Conservation (phyloP, 1,139 yeast genomes). For the Taphrina communis region DNA sequence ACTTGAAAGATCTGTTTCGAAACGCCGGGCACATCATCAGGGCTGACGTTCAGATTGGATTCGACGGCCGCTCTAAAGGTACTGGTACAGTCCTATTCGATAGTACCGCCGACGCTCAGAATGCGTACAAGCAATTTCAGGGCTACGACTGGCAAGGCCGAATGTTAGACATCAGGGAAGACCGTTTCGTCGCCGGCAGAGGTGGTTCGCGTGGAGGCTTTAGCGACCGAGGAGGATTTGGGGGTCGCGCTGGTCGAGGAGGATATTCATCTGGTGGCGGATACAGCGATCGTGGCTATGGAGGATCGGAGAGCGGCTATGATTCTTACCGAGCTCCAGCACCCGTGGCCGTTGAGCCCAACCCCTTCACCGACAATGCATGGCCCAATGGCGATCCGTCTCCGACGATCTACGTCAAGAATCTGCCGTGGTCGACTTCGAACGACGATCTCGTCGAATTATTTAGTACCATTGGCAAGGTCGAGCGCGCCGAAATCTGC, state of each 20-base stretch:
- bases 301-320: slow-evolving; percentile 41
- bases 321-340: slow-evolving; percentile 45
- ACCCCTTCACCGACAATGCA: slow-evolving; percentile 68
- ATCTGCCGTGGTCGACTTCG: slow-evolving; percentile 87
- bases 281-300: slow-evolving; percentile 18
- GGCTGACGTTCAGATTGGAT: slow-evolving; percentile 76
- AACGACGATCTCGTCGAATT: slow-evolving; percentile 83
- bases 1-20: slow-evolving; percentile 81
- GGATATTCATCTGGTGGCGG: slow-evolving; percentile 40
- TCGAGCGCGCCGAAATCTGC: slow-evolving; percentile 78
- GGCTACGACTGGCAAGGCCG: slow-evolving; percentile 93
- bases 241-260: slow-evolving; percentile 45
- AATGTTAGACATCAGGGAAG: slow-evolving; percentile 70
- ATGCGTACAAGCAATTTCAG: slow-evolving; percentile 88
- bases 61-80: slow-evolving; percentile 81
- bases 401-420: slow-evolving; percentile 70
- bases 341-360: slow-evolving; percentile 48
- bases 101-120: slow-evolving; percentile 79
- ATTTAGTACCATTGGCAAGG: slow-evolving; percentile 83
- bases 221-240: slow-evolving; percentile 46
- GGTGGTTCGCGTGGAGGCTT: slow-evolving; percentile 44
- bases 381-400: slow-evolving; percentile 68
- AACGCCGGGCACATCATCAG: slow-evolving; percentile 75
- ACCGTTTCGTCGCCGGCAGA: slow-evolving; percentile 45
- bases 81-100: slow-evolving; percentile 90